A percentile compares a stretch with the other conserved stretches of the same genome.
These are phyloP conservation scores for Hypholoma sublateritium DNA, from an alignment of 768 basidiomycete species.

Conservation along the genomic window DNA sequence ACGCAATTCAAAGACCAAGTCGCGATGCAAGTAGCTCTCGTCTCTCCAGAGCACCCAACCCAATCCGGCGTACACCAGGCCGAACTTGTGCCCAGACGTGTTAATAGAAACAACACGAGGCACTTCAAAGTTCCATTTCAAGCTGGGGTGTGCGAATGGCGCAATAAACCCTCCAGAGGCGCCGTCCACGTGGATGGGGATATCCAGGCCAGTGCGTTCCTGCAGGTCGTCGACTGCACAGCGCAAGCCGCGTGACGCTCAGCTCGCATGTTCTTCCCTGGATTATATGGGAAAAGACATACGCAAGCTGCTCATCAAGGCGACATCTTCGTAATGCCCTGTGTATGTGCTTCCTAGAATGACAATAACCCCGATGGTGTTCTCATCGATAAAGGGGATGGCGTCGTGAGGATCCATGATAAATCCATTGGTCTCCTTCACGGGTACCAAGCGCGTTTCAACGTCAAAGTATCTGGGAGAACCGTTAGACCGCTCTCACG, in stretches of 20 bases:
- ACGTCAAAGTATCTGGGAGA: constrained; percentile 56
- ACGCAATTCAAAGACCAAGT: constrained; percentile 67
- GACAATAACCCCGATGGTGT: constrained; percentile 67
- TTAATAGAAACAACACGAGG: constrained; percentile 57
- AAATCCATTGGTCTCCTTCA: constrained; percentile 42
- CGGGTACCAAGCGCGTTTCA: constrained; percentile 51
- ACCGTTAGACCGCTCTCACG: not conserved
- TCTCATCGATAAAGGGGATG: constrained; percentile 62
- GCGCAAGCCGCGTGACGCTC: not conserved
- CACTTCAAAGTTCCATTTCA: constrained; percentile 59
- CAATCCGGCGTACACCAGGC: constrained; percentile 49
- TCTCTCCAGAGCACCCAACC: constrained; percentile 68
- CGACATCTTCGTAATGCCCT: constrained; percentile 62
- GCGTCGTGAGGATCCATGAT: constrained; percentile 60
- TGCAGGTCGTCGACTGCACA: constrained; percentile 52
- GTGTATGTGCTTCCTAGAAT: constrained; percentile 57
- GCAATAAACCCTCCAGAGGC: constrained; percentile 66
- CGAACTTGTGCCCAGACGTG: constrained; percentile 61
- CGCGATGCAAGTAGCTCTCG: constrained; percentile 55
- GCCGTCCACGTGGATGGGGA: constrained; percentile 70
- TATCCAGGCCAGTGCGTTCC: constrained; percentile 50
- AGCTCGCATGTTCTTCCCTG: not conserved
- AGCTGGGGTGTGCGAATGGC: constrained; percentile 57
- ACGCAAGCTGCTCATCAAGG: constrained; percentile 52
- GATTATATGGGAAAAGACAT: constrained; percentile 13